Evolutionary conservation across 768 basidiomycete genomes (phyloP).

Genomic region (Leccinum truebloodii): DNA sequence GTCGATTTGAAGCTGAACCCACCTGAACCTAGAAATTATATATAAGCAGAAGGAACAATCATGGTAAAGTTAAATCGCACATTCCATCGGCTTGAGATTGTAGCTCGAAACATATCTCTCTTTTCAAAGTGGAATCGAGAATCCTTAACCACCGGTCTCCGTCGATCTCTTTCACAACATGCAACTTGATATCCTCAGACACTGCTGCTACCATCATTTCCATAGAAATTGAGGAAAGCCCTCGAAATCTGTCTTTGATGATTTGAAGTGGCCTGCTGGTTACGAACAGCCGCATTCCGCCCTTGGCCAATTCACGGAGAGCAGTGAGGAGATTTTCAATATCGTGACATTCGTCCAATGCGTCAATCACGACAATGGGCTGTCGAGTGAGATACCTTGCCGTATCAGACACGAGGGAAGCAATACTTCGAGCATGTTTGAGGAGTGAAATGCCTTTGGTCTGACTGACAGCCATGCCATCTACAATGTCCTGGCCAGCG

Average conservation of each 20-base stretch:
- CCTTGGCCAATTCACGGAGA: not conserved
- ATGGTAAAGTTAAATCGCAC: not conserved
- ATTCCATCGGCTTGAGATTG: conserved; percentile 13
- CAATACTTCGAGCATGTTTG: not conserved
- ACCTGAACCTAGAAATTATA: conserved; percentile 16
- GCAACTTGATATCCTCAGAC: conserved; percentile 11
- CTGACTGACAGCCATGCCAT: not conserved
- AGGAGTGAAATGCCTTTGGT: not conserved
- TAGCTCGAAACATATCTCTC: conserved; percentile 1
- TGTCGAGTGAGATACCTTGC: not conserved
- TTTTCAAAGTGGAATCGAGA: conserved; percentile 1
- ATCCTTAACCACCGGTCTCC: conserved; percentile 2
- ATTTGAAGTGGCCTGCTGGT: conserved; percentile 14
- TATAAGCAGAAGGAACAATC: not conserved
- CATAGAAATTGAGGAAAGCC: conserved; percentile 12
- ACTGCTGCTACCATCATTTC: not conserved
- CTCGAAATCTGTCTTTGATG: conserved; percentile 3
- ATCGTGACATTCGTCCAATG: conserved; percentile 19
- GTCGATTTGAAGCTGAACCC: conserved; percentile 22
- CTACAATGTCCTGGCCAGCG: not conserved
- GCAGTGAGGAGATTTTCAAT: conserved; percentile 1
- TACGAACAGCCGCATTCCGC: conserved; percentile 10
- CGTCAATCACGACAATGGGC: conserved; percentile 18
- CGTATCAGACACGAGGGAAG: not conserved
- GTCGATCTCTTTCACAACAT: conserved; percentile 8